Evolutionary conservation across 352 stramenopile species (phyloP), one percentile per base, ranked within the genome.

Genomic region (Globisporangium rhizosaccharum): DNA sequence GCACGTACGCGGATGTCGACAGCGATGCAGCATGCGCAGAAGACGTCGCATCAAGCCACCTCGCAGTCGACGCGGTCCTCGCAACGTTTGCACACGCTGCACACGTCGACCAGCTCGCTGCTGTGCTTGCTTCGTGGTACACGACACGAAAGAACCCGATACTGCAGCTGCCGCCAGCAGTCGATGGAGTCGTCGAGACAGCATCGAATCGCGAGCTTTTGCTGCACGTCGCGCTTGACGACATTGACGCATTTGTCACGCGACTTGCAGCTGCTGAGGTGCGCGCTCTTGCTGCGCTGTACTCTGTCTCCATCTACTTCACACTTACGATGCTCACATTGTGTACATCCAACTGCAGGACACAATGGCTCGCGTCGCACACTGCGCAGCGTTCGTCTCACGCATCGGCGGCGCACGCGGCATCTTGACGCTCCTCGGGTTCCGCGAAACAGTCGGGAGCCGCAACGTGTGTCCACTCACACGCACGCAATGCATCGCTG

Each of bases 371-470:
- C 33, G 50, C 20, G 25, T 53, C 18, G 44, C n/a, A 1, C 51
- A 54, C 9, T 68, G 69, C 8, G 30, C 46, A 9, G 46, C 51
- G 33, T 71, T 87, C 42, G 57, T 88, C 30, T 54, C 70, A 5
- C 37, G 46, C 8, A 53, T 92, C 26, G 83, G 76, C 12, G 77
- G 77, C 10, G 72, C 79, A 3, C 76, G 83, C 25, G 83, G 77
- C 7, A 3, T 92, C 12, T 44, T 92, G 33, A 87, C 83, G 30
- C 72, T 88, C 45, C 55, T 92, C 28, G 79, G 81, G 36, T 79
- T 88, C 57, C 76, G 82, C 33, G 66, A 85, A 57, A 92, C 81
- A 2, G 63, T 73, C 1, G 83, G 81, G 1, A 87, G 73, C 54
- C 73, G 73, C 45, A 67, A 62, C 6, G 20, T 90, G 33, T 62